Evolutionary conservation across 176 grass and related monocot species (phyloP), one percentile per base, ranked within the genome.

Genomic region (Oryza brachyantha): DNA sequence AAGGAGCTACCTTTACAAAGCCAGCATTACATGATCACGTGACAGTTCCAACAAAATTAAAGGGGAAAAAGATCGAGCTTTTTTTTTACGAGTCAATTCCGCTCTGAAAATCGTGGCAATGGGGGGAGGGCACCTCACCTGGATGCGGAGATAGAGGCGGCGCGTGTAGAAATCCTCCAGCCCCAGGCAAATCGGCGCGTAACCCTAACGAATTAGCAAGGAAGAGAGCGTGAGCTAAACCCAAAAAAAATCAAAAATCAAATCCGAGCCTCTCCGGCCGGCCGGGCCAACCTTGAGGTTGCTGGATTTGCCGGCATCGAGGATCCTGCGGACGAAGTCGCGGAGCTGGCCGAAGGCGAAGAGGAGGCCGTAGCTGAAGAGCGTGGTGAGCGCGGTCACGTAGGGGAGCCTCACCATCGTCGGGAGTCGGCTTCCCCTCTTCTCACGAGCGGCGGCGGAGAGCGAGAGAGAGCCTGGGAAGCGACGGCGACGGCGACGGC

Each of bases 111-210:
- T 66, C 17, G 14, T 31, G 5, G 17, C 41, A 68, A 61, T 86
- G 57, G 34, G 4, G 4, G 22, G 28, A 41, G 32, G 60, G 64
- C 48, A 39, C 36, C 80, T 73, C 36, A 97, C 94, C 94, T 97
- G 94, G 86, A 93, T 91, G 70, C 94, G 91, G 84, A 93, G 94
- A 83, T 97, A 97, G 81, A 97, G 91, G 37, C 91, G 86, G 46
- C 94, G 88, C 8, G 91, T 97, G 88, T 97, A 97, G 86, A 97
- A 97, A 87, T 97, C 94, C 87, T 97, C 94, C 34, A 86, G 81
- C 5, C 94, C 94, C 75, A 97, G 57, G 82, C 94, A 97, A 70
- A 97, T 97, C 48, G 94, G 91, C 54, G 94, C 94, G 76, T 93
- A 97, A 22, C 94, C 94, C 91, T 97, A 50, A 41, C 48, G 59